A percentile compares a stretch with the other conserved stretches of the same genome.
Conservation (phyloP, 768 basidiomycete species). For the Dendrothele bispora region DNA sequence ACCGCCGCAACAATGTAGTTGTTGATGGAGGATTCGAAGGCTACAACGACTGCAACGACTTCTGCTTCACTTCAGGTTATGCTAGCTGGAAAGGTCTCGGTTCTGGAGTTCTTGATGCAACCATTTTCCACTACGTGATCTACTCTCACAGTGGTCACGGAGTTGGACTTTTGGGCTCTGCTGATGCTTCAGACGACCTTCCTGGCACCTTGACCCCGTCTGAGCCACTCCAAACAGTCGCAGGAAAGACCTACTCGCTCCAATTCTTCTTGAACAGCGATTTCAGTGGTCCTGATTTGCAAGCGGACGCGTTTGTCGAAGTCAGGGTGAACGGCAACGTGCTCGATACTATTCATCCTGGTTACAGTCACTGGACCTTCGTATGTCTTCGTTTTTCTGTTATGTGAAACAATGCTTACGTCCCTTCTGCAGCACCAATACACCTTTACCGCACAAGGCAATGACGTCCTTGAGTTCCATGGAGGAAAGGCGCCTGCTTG, state of each 20-base stretch:
- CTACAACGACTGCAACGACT: constrained; percentile 32
- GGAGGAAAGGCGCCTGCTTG: constrained; percentile 50
- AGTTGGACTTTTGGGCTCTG: constrained; percentile 43
- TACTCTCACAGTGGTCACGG: constrained; percentile 42
- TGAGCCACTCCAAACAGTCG: constrained; percentile 30
- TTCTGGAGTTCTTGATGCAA: constrained; percentile 40
- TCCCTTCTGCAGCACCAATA: too few relatives aligned
- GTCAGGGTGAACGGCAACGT: constrained; percentile 43
- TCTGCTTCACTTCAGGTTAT: constrained; percentile 40
- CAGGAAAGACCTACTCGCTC: constrained; percentile 38
- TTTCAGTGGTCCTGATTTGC: constrained; percentile 32
- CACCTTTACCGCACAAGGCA: constrained; percentile 35
- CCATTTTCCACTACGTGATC: constrained; percentile 40
- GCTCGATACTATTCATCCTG: constrained; percentile 32
- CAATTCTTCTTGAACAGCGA: constrained; percentile 43
- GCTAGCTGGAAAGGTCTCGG: constrained; percentile 40
- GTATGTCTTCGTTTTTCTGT: too few relatives aligned
- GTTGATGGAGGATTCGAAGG: constrained; percentile 46
- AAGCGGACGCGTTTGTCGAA: constrained; percentile 35
- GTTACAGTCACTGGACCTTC: constrained; percentile 37
- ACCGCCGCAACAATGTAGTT: constrained; percentile 37
- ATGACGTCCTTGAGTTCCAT: constrained; percentile 37
- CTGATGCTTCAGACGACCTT: constrained; percentile 33
- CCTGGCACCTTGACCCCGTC: constrained; percentile 38
- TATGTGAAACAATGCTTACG: too few relatives aligned